These are phyloP conservation scores for Marasmius tenuissimus DNA, from an alignment of 1,284 basidiomycete genomes.

Conservation along the genomic window DNA sequence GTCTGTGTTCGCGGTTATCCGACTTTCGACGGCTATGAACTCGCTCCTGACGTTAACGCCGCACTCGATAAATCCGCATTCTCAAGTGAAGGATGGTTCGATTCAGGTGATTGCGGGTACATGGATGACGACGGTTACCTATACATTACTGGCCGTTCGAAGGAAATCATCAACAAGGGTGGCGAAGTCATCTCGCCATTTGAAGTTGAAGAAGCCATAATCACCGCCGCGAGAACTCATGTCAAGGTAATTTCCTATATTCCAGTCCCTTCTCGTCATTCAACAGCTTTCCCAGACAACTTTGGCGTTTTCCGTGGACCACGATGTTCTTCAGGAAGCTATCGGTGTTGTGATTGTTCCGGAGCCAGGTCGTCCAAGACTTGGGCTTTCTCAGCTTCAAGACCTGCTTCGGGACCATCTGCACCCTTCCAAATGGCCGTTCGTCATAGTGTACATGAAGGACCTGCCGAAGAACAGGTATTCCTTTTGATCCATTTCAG, in stretches of 20 bases:
- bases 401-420: conserved; percentile 41
- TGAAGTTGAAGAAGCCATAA: conserved; percentile 53
- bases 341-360: conserved; percentile 19
- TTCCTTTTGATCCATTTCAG: conserved; percentile 10
- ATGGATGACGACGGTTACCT: conserved; percentile 62
- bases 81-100: conserved; percentile 49
- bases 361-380: conserved; percentile 7
- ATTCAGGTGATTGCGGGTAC: conserved; percentile 66
- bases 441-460: conserved; percentile 18
- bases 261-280: background rate
- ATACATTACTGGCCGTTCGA: conserved; percentile 56
- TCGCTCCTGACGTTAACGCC: conserved; percentile 30
- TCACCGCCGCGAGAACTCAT: conserved; percentile 36
- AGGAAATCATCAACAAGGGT: conserved; percentile 64
- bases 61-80: conserved; percentile 44
- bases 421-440: conserved; percentile 35
- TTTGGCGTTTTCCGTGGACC: conserved; percentile 17
- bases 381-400: conserved; percentile 32
- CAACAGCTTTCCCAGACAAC: conserved; percentile 7
- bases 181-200: conserved; percentile 72
- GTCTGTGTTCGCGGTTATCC: conserved; percentile 46
- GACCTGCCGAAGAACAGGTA: conserved; percentile 18
- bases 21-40: conserved; percentile 46
- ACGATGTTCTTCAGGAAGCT: conserved; percentile 18
- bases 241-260: conserved; percentile 33